Evolutionary conservation across 306 rosid genomes (phyloP).

Genomic region (Prunus dulcis): DNA sequence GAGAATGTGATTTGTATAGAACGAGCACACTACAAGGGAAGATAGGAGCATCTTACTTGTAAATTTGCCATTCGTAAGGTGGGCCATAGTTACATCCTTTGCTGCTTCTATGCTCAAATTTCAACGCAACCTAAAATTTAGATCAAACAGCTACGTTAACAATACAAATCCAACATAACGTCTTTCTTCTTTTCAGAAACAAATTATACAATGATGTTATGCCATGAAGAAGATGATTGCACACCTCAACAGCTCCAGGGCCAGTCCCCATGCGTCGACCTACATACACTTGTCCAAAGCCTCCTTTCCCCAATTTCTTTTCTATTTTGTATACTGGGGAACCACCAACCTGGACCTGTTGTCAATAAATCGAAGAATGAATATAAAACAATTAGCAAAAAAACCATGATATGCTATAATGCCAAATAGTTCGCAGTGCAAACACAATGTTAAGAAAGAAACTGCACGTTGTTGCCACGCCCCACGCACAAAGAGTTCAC

Average conservation of each 20-base stretch:
- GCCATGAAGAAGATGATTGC: not conserved
- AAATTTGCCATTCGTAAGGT: conserved; percentile 95
- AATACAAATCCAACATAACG: conserved; percentile 6
- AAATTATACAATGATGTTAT: not conserved
- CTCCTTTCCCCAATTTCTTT: conserved; percentile 72
- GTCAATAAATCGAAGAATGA: conserved; percentile 2
- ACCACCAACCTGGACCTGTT: conserved; percentile 57
- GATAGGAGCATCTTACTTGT: conserved; percentile 54
- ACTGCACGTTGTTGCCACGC: not conserved
- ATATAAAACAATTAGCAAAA: not conserved
- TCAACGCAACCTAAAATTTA: conserved; percentile 75
- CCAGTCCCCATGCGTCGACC: conserved; percentile 63
- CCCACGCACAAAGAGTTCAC: not conserved
- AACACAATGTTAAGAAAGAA: not conserved
- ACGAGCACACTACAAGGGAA: not conserved
- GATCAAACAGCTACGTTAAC: not conserved
- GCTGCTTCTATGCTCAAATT: conserved; percentile 92
- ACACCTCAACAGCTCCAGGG: conserved; percentile 74
- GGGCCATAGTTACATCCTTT: conserved; percentile 91
- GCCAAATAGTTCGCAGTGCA: not conserved
- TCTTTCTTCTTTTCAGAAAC: not conserved
- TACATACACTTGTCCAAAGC: conserved; percentile 92
- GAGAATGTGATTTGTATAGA: not conserved
- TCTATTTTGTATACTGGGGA: conserved; percentile 45
- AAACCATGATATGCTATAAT: not conserved